Conservation (phyloP, 768 basidiomycete species). For the Trichaptum fuscoviolaceum region DNA sequence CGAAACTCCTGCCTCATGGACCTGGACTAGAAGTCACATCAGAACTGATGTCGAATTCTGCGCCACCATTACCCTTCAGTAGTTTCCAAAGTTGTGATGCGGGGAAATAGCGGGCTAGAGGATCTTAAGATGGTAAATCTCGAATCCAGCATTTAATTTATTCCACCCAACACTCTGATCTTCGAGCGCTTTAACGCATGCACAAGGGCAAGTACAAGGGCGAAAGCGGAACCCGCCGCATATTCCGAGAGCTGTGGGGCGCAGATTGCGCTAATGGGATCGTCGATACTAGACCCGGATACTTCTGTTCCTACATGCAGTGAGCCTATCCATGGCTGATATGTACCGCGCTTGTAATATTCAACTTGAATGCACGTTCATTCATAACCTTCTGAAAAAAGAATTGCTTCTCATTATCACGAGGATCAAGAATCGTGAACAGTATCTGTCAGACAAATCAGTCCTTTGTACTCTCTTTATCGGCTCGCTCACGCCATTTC, state of each 20-base stretch:
- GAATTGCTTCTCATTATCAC: no score
- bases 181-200: background rate
- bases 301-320: background rate
- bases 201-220: background rate
- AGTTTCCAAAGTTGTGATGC: background rate
- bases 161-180: background rate
- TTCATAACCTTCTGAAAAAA: no score
- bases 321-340: background rate
- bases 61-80: background rate
- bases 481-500: constrained; percentile 8
- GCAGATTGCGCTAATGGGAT: background rate
- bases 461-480: constrained; percentile 1
- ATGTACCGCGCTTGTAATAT: no score
- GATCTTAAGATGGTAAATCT: background rate
- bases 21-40: background rate
- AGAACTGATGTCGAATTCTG: background rate
- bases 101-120: background rate
- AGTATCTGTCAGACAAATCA: background rate
- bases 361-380: no score
- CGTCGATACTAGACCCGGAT: background rate
- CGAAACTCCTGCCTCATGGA: background rate
- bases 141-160: background rate
- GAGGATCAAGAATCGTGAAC: no score
- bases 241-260: background rate
- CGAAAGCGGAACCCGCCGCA: background rate